These are phyloP conservation scores for Melanomma pulvis-pyrius DNA, from an alignment of 495 filamentous ascomycete genomes.

Conservation along the genomic window DNA sequence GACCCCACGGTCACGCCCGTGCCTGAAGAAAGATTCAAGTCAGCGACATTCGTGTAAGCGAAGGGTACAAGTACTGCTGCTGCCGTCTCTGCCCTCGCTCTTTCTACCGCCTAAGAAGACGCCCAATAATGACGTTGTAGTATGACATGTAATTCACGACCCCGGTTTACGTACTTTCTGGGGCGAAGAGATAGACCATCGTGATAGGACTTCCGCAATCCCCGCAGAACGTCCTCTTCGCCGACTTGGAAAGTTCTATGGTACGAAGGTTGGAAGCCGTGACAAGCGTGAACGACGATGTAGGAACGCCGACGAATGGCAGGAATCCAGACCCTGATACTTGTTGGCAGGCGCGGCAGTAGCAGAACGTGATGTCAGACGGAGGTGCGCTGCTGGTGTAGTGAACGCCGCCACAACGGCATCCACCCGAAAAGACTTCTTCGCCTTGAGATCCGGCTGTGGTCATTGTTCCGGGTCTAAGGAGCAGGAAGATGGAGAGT, in stretches of 20 bases:
- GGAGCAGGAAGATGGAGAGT: background rate
- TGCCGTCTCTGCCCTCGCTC: no score
- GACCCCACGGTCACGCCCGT: constrained; percentile 24
- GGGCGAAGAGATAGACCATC: constrained; percentile 23
- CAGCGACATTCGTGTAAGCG: no score
- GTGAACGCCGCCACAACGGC: constrained; percentile 23
- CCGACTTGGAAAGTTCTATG: constrained; percentile 15
- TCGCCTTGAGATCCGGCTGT: background rate
- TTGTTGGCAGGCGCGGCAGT: constrained; percentile 35
- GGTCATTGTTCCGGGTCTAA: background rate
- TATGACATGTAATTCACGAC: background rate
- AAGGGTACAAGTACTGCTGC: no score
- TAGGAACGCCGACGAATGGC: constrained; percentile 18
- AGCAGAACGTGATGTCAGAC: constrained; percentile 21
- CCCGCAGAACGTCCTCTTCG: constrained; percentile 24
- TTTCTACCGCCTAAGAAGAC: no score
- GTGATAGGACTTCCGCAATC: constrained; percentile 31
- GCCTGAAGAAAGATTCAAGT: background rate
- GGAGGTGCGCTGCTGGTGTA: constrained; percentile 21
- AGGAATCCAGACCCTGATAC: constrained; percentile 26
- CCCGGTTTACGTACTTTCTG: background rate
- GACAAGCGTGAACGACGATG: constrained; percentile 1
- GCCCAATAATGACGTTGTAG: no score
- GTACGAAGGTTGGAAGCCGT: constrained; percentile 5
- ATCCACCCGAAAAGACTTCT: constrained; percentile 26